Evolutionary conservation across 139 green algal genomes (phyloP), one percentile per base, ranked within the genome.

Genomic region (Volvox reticuliferus): DNA sequence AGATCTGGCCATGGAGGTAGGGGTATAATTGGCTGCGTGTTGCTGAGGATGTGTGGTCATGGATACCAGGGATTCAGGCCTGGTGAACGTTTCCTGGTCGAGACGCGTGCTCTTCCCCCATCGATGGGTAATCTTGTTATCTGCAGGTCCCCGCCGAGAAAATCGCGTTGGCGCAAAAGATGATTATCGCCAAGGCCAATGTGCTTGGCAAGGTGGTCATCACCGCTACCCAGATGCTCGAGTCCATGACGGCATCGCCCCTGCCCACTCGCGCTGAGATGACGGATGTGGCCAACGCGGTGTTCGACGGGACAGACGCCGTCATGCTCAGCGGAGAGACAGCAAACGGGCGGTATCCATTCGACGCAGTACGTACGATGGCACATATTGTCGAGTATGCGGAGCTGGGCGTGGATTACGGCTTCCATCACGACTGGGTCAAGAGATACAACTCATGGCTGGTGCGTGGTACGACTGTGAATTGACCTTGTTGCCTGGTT

Each of bases 321-420:
- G 93, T 95, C 88, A 96, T 96, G 94, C 92, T 96, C 65, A 93
- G 80, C 69, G 94, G 94, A 12, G 96, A 98, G 95, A 98, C 96
- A 16, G 96, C 96, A 35, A 97, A 96, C 67, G 96, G 96, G 28
- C 50, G 44, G n/a, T 97, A 94, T 80, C 95, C 96, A 0, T 88
- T 92, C 50, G 88, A 91, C 26, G 95, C 96, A 0, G 95, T 98
- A 17, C 20, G 26, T 0, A 91, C 76, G 73, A 98, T 98, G 96
- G 91, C 90, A 1, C 75, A 83, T 16, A 97, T 97, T 87, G 94
- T 93, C 36, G 91, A 94, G 13, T 96, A 96, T 44, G 94, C 95
- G 14, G 96, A 98, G 94, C 81, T 96, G 87, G 89, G 75, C 24
- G 78, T 95, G 20, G 92, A 95, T 89, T 93, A 94, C 82, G 62